phyloP scores from a whole-genome alignment of 805 yeast species.

The Teunomyces funiuensis region DNA sequence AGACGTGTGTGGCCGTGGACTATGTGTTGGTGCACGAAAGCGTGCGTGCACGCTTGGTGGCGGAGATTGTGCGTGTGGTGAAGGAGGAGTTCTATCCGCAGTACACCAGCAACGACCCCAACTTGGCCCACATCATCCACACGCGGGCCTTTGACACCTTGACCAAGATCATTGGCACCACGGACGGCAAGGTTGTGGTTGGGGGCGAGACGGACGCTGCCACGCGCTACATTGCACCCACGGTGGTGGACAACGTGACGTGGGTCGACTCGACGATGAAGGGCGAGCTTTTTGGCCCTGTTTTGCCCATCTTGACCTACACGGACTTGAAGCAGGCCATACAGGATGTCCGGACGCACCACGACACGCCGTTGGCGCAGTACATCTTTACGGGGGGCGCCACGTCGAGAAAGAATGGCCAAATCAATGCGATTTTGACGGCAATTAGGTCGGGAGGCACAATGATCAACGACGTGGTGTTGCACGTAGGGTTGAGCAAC shows the following conservation, averaged over 20 bases:
- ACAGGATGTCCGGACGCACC: conserved; percentile 41
- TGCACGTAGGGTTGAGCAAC: conserved; percentile 65
- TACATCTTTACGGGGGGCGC: conserved; percentile 61
- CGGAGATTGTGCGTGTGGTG: conserved; percentile 38
- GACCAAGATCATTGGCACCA: conserved; percentile 38
- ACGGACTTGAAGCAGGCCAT: conserved; percentile 44
- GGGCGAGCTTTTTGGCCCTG: conserved; percentile 82
- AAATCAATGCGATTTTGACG: conserved; percentile 42
- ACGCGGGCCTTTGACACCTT: conserved; percentile 52
- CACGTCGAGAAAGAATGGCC: conserved; percentile 40
- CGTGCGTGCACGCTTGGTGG: conserved; percentile 52
- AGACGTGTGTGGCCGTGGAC: conserved; percentile 89
- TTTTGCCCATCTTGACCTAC: conserved; percentile 70
- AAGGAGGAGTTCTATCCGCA: conserved; percentile 46
- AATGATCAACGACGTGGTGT: conserved; percentile 64
- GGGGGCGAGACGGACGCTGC: conserved; percentile 45
- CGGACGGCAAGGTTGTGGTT: conserved; percentile 53
- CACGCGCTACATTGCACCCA: conserved; percentile 64
- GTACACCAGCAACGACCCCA: conserved; percentile 21
- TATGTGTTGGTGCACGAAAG: conserved; percentile 67
- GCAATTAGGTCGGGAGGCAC: conserved; percentile 72
- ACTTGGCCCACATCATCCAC: conserved; percentile 62
- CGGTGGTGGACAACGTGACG: conserved; percentile 60
- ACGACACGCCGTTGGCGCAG: conserved; percentile 79
- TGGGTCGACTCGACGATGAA: conserved; percentile 73